Base-by-base conservation (phyloP, 2,329 filamentous ascomycete species). In the Microdochium paspali region DNA sequence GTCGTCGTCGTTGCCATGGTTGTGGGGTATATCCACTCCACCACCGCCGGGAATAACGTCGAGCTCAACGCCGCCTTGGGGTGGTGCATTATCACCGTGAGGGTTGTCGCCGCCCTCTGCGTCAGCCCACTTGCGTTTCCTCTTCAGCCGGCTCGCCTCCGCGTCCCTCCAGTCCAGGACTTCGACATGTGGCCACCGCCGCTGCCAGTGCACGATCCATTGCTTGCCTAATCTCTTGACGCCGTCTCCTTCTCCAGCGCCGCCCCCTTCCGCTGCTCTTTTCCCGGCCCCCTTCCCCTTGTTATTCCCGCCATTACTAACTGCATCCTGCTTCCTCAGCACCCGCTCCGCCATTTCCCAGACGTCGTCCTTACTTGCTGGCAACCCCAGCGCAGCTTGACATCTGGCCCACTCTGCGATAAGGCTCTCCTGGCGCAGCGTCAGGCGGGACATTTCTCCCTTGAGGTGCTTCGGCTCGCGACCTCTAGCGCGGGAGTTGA, bases 201-300 rank as follows among this genome's bases (percentile, higher is more conserved):
- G 51, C 49, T 57, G 53, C 54, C 54, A 61, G 24, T 60, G 57
- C 7, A 45, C 50, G 21, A 61, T 54, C 58, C 57, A 59, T 49
- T 58, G 56, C 47, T 56, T 60, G 13, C 58, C 57, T 4, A 59
- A 47, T 32, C 42, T 53, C 40, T 51, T 52, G 12, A 48, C 51
- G 10, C 39, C 23, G 12, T 13, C 12, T 13, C 6, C 39, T 10
- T 4, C 23, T 23, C 39, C 39, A 21, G 39, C 15, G 10, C 10
- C 42, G 7, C 20, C 42, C 23, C 23, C 42, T 3, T 3, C 42
- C 26, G 42, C 23, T 25, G 39, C 39, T 40, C 7, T 40, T 21
- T 7, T 9, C 15, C 7, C 26, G 1, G n/a, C n/a, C n/a, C n/a
- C n/a, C n/a, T n/a, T n/a, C n/a, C n/a, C n/a, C n/a, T n/a, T n/a